These are phyloP conservation scores for Colletotrichum sp. DNA, from an alignment of 2,329 filamentous ascomycete species.

Conservation along the genomic window DNA sequence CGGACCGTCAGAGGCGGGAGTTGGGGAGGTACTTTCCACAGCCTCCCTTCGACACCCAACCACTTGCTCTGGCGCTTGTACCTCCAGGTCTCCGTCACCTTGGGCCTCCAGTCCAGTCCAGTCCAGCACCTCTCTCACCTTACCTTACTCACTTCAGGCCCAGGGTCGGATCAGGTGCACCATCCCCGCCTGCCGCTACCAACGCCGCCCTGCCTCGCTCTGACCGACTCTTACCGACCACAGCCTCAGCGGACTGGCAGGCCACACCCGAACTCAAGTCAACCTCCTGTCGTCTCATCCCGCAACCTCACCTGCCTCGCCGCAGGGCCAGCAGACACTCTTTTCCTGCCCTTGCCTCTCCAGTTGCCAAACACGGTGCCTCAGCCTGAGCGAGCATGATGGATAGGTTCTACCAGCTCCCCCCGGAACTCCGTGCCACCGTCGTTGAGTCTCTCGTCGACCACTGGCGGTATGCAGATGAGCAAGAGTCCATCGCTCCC, in stretches of 20 bases:
- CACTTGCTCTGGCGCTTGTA: background rate
- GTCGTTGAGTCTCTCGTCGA: conserved; percentile 20
- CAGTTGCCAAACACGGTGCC: background rate
- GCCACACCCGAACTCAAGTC: conserved; percentile 17
- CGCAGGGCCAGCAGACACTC: background rate
- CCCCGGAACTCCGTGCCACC: conserved; percentile 19
- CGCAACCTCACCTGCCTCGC: conserved; percentile 6
- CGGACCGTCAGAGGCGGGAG: background rate
- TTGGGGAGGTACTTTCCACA: background rate
- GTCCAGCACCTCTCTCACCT: background rate
- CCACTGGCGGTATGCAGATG: conserved; percentile 21
- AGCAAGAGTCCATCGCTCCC: conserved; percentile 16
- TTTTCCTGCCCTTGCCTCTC: background rate
- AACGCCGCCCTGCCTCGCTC: conserved; percentile 11
- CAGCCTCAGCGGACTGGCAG: conserved; percentile 15
- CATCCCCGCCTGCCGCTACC: conserved; percentile 3
- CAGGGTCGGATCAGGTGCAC: conserved; percentile 11
- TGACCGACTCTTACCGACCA: conserved; percentile 19
- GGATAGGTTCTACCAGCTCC: conserved; percentile 13
- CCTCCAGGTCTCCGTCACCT: background rate
- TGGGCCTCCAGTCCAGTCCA: background rate
- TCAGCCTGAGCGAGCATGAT: conserved; percentile 4
- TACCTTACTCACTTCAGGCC: background rate
- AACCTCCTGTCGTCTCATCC: conserved; percentile 20
- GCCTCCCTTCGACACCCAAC: background rate